Conservation (phyloP, 2,329 filamentous ascomycete species). For the Sordariomycetes sp. region DNA sequence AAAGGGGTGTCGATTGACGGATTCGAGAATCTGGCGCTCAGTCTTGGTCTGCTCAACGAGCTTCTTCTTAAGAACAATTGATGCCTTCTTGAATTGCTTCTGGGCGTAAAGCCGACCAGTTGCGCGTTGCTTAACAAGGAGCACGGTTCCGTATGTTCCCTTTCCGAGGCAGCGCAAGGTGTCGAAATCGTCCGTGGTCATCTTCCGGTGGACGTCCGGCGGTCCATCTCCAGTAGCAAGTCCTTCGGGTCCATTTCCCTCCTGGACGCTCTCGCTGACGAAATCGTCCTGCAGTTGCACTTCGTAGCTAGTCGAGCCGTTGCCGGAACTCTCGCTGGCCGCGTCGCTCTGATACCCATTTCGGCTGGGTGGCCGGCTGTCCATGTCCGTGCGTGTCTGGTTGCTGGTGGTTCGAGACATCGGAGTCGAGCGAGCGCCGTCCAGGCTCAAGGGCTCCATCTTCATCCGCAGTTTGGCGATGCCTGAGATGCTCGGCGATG, state of each 20-base stretch:
- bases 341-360: conserved; percentile 44
- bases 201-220: conserved; percentile 56
- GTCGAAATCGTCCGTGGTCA: conserved; percentile 86
- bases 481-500: conserved; percentile 54
- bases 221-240: not conserved
- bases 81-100: conserved; percentile 98
- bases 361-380: conserved; percentile 44
- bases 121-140: conserved; percentile 80
- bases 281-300: conserved; percentile 80
- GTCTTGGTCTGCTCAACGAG: conserved; percentile 96
- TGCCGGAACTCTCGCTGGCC: conserved; percentile 56
- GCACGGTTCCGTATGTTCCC: conserved; percentile 89
- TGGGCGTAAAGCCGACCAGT: conserved; percentile 91
- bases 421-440: conserved; percentile 43
- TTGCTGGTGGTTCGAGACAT: conserved; percentile 42
- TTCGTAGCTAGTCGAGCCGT: conserved; percentile 67
- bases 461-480: conserved; percentile 78
- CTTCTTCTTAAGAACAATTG: conserved; percentile 88
- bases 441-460: conserved; percentile 68
- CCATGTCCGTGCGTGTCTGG: conserved; percentile 19
- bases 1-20: conserved; percentile 92
- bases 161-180: conserved; percentile 88
- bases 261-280: conserved; percentile 54
- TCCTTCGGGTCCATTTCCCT: conserved; percentile 22
- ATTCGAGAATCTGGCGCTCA: conserved; percentile 88